Evolutionary conservation across 1,139 yeast species (phyloP).

Genomic region (Debaryomyces nepalensis): DNA sequence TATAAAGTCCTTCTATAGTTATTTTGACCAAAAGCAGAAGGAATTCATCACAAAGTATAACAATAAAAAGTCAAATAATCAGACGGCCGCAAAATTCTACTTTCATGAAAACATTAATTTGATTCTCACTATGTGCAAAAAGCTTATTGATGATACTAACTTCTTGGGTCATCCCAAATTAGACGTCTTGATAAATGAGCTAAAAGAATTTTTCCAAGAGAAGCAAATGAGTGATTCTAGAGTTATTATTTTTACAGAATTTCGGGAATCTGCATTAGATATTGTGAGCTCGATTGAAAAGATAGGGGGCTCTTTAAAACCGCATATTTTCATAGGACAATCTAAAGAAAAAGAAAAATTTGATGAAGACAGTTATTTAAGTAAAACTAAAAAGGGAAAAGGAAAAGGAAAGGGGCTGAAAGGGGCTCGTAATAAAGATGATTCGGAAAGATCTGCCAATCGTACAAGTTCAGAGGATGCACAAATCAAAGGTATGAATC

Average conservation of each 20-base stretch:
- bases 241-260: constrained; percentile 86
- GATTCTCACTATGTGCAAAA: constrained; percentile 51
- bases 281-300: constrained; percentile 70
- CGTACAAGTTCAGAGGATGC: constrained; percentile 57
- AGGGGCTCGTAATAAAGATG: constrained; percentile 26
- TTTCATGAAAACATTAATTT: constrained; percentile 51
- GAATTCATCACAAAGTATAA: constrained; percentile 64
- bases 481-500: constrained; percentile 67
- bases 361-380: constrained; percentile 52
- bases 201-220: constrained; percentile 56
- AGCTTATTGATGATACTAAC: constrained; percentile 40
- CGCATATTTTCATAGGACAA: constrained; percentile 94
- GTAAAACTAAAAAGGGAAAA: constrained; percentile 40
- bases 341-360: constrained; percentile 61
- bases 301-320: constrained; percentile 46
- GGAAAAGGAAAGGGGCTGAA: constrained; percentile 25
- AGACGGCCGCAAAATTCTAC: constrained; percentile 63
- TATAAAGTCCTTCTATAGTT: constrained; percentile 70
- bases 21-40: constrained; percentile 58
- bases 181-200: constrained; percentile 59
- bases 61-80: constrained; percentile 56
- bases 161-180: constrained; percentile 80
- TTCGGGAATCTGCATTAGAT: constrained; percentile 87
- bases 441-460: constrained; percentile 18
- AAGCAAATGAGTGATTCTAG: constrained; percentile 54